phyloP scores from a whole-genome alignment of 1,284 basidiomycete species.

The Tilletia caries region DNA sequence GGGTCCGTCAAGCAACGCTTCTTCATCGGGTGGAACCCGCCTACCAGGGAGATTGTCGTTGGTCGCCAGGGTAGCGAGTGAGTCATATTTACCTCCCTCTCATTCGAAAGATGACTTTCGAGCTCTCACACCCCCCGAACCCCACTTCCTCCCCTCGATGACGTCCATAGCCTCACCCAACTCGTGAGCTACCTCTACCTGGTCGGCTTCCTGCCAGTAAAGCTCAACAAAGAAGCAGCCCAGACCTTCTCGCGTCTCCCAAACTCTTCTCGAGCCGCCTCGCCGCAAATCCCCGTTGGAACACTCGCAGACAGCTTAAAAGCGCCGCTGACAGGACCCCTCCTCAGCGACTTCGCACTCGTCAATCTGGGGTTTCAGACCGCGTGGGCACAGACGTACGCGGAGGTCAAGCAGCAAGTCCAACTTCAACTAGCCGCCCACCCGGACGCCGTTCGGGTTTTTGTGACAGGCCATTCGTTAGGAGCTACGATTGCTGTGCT shows the following conservation, averaged over 20 bases:
- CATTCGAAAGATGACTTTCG: background rate
- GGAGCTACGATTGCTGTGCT: background rate
- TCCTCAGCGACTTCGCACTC: too few relatives aligned
- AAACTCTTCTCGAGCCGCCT: too few relatives aligned
- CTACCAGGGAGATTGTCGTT: background rate
- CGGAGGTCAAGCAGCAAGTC: background rate
- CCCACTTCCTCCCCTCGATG: background rate
- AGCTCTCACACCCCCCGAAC: background rate
- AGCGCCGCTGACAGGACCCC: too few relatives aligned
- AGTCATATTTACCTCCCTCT: background rate
- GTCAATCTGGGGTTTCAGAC: background rate
- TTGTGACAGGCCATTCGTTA: conserved; percentile 1
- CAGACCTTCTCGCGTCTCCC: too few relatives aligned
- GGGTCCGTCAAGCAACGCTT: background rate
- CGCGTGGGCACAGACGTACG: background rate
- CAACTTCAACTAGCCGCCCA: background rate
- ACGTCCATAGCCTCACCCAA: background rate
- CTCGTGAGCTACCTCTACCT: background rate
- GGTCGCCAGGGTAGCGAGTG: background rate
- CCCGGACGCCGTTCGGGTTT: background rate
- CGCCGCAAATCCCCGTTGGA: too few relatives aligned
- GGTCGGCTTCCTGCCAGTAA: background rate
- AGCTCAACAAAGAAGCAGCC: too few relatives aligned
- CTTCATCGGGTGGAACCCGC: conserved; percentile 3
- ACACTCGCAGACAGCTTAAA: too few relatives aligned